Base-by-base conservation (phyloP, 768 basidiomycete genomes). In the Xanthoconium stramineum region DNA sequence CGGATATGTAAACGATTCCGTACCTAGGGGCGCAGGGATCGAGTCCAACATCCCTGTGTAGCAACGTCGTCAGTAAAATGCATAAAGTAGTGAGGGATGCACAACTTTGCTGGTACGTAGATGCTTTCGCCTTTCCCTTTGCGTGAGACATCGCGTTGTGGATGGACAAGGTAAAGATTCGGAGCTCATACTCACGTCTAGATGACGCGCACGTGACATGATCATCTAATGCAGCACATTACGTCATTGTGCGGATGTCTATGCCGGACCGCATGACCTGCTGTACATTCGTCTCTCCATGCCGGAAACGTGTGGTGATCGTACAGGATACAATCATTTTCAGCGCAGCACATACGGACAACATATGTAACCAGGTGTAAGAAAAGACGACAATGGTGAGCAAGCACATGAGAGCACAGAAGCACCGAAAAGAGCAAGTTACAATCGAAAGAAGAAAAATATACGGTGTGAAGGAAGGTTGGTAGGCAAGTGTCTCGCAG, bases 21-120 rank as follows among this genome's bases (percentile, higher is more conserved):
- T 60, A 71, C 76, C 74, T 63, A 73, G 61, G 36, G 76, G 76
- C 2, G 72, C 73, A 6, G 72, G 65, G 15, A 72, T 69, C 4
- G 76, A 74, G 20, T 55, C 42, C 52, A 61, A 55, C 13, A 28
- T 52, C 47, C 72, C 70, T 72, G 40, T 24, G 3, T 6, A 49
- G 0, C 12, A 4, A 19, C 35, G 30, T n/a, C 5, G 24, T 65
- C 46, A 60, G 17, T 32, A 38, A 14, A 50, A 13, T 29, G 33
- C 11, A 3, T 20, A 12, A 13, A 43, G 2, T 7, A 19, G 28
- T 1, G 15, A 36, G 20, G 33, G 8, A 40, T 8, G 9, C 33
- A 54, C 24, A 38, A 72, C 70, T 59, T 13, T 66, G 61, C 37
- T 62, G 52, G 52, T 69, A 71, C 24, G 40, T 50, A 13, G 62